A percentile compares a stretch with the other conserved stretches of the same genome.
Evolutionary conservation across 2,329 filamentous ascomycete species (phyloP).

Genomic region (Aspergillus ruber): DNA sequence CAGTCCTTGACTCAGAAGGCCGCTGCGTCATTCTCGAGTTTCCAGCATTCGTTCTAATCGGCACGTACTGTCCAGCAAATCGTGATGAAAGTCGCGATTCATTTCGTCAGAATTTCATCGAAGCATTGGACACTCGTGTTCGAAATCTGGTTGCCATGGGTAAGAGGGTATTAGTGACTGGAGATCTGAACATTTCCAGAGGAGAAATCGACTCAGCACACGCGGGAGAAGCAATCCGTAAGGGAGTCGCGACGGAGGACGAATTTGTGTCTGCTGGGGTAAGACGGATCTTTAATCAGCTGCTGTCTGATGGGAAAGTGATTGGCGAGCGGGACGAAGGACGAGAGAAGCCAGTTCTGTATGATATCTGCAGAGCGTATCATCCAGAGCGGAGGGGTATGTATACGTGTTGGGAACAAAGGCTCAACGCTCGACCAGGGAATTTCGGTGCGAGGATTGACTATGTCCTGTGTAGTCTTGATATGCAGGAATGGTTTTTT

Average conservation of each 20-base stretch:
- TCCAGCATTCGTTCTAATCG: slow-evolving; percentile 86
- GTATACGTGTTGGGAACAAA: slow-evolving; percentile 97
- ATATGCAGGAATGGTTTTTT: slow-evolving; percentile 72
- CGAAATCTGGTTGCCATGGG: slow-evolving; percentile 75
- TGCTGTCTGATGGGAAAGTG: slow-evolving; percentile 68
- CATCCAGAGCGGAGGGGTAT: slow-evolving; percentile 76
- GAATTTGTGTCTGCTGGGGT: slow-evolving; percentile 68
- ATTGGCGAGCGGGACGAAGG: slow-evolving; percentile 59
- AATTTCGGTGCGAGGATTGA: slow-evolving; percentile 93
- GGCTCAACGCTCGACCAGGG: slow-evolving; percentile 87
- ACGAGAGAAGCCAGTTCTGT: slow-evolving; percentile 64
- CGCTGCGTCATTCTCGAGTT: slow-evolving; percentile 89
- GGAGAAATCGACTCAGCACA: slow-evolving; percentile 70
- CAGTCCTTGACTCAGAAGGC: slow-evolving; percentile 78
- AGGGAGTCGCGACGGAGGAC: slow-evolving; percentile 60
- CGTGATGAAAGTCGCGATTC: slow-evolving; percentile 76
- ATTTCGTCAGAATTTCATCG: slow-evolving; percentile 74
- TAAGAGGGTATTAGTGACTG: slow-evolving; percentile 77
- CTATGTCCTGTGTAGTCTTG: slow-evolving; percentile 76
- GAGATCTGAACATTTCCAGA: slow-evolving; percentile 77
- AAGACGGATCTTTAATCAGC: slow-evolving; percentile 74
- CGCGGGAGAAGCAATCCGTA: slow-evolving; percentile 63
- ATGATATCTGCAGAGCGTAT: slow-evolving; percentile 77
- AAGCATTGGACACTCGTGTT: slow-evolving; percentile 72
- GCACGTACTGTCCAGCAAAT: slow-evolving; percentile 85